Evolutionary conservation across 1,284 basidiomycete genomes (phyloP), one percentile per base, ranked within the genome.

Genomic region (Peniophora sp.): DNA sequence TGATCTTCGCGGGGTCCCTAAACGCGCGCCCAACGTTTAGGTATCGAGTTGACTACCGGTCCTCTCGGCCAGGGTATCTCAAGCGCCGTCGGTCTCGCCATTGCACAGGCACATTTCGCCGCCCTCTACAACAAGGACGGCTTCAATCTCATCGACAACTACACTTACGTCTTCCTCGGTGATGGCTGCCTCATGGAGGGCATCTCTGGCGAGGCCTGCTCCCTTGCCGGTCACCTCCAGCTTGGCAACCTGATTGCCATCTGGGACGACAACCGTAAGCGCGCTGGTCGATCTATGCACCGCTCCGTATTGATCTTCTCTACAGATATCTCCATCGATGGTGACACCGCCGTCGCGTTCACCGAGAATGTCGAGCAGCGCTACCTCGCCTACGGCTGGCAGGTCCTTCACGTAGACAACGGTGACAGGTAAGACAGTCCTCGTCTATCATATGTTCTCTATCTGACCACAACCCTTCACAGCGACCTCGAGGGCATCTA

Each of bases 111-210:
- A 34, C 92, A 97, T 69, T 75, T 95, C 55, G 92, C 76, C 49
- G 92, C 92, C 43, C 74, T 84, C 50, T 97, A 84, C 78, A 97
- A 97, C 81, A 90, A 88, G 70, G 84, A 89, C 49, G 81, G 79
- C 35, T 94, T 91, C 65, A 71, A 86, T 49, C 71, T 97, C 51
- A 79, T 97, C 67, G 85, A 88, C 74, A 97, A 96, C 77, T 83
- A 86, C 71, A 96, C 92, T 47, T 97, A 91, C 68, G 83, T 85
- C 50, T 94, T 97, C 75, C 79, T 83, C 54, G 94, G 94, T 66
- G 94, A 97, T 70, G 94, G 94, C 52, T 97, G 94, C 73, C 77
- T 97, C 57, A 92, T 94, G 87, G 94, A 97, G 72, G 94, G 94
- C 79, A 85, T 97, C 60, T 79, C 92, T 20, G 80, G 81, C 58